Percentiles rank a stretch among this genome's conserved stretches.
phyloP scores from a whole-genome alignment of 352 stramenopile species.

The Pythium vanterpoolii region DNA sequence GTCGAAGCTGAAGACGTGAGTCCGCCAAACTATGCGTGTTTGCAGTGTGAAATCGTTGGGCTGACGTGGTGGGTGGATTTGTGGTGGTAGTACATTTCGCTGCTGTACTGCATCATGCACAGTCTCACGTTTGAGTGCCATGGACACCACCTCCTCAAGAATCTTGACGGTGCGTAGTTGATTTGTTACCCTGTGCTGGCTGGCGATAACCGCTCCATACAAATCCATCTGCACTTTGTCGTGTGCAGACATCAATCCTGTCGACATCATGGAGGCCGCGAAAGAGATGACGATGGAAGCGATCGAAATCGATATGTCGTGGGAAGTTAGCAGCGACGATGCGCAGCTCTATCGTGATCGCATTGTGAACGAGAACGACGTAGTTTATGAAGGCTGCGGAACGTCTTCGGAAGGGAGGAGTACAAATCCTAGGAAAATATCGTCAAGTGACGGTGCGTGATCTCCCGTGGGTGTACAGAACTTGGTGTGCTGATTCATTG shows the following conservation, averaged over 20 bases:
- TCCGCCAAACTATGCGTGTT: too few relatives aligned
- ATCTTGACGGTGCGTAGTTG: conserved; percentile 36
- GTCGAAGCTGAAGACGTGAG: conserved; percentile 62
- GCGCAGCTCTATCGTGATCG: conserved; percentile 42
- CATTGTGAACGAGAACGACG: conserved; percentile 15
- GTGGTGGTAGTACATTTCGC: conserved; percentile 54
- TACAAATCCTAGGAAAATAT: not conserved
- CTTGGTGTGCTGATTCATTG: too few relatives aligned
- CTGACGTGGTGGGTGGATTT: not conserved
- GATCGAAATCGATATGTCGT: conserved; percentile 47
- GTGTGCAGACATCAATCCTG: conserved; percentile 41
- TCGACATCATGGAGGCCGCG: conserved; percentile 57
- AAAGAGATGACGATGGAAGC: conserved; percentile 40
- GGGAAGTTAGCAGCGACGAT: conserved; percentile 38
- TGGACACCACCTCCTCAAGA: conserved; percentile 42
- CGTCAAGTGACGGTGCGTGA: not conserved
- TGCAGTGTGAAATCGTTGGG: too few relatives aligned
- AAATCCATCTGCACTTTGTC: not conserved
- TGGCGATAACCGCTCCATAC: not conserved
- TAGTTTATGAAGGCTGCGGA: not conserved
- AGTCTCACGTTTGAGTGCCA: conserved; percentile 55
- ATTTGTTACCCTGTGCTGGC: not conserved
- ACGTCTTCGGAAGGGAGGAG: not conserved
- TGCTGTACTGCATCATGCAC: conserved; percentile 77
- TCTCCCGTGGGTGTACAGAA: not conserved